phyloP scores from a whole-genome alignment of 495 filamentous ascomycete genomes.

The Durotheca rogersii region DNA sequence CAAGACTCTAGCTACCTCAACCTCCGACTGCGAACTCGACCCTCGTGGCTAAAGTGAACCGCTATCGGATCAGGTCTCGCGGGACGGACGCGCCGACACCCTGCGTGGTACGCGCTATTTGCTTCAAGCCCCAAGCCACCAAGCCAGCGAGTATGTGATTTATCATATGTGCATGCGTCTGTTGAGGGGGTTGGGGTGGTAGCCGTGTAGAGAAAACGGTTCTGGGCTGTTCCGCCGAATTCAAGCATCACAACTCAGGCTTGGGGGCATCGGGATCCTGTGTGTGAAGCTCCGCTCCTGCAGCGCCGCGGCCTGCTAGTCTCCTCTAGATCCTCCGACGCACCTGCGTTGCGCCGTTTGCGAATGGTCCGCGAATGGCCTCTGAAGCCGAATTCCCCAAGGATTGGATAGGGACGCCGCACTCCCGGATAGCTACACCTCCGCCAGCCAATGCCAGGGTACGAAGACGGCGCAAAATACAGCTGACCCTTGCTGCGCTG shows the following conservation, averaged over 20 bases:
- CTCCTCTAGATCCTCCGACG: conserved; percentile 21
- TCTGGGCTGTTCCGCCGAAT: conserved; percentile 14
- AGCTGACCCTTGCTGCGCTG: conserved; percentile 18
- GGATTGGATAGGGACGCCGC: conserved; percentile 13
- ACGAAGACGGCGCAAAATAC: conserved; percentile 18
- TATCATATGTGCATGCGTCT: too few relatives aligned
- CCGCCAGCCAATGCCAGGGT: conserved; percentile 3
- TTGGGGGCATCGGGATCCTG: conserved; percentile 12
- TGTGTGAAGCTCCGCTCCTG: conserved; percentile 6
- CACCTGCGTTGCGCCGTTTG: conserved; percentile 27
- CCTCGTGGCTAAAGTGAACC: conserved; percentile 8
- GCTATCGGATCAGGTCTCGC: conserved; percentile 20
- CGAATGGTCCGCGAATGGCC: too few relatives aligned
- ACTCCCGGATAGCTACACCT: conserved; percentile 29
- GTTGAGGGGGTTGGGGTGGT: conserved; percentile 19
- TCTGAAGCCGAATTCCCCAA: conserved; percentile 18
- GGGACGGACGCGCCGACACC: conserved; percentile 14
- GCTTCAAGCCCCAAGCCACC: too few relatives aligned
- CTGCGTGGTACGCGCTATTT: conserved; percentile 22
- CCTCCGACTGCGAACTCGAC: conserved; percentile 5
- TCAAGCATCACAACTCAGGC: conserved; percentile 1
- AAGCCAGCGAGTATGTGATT: too few relatives aligned
- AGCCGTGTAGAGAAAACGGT: conserved; percentile 6
- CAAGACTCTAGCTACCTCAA: not conserved
- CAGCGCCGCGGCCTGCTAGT: conserved; percentile 1